Evolutionary conservation across 331 rosid species (phyloP), one percentile per base, ranked within the genome.

Genomic region (Dryas integrifolia): DNA sequence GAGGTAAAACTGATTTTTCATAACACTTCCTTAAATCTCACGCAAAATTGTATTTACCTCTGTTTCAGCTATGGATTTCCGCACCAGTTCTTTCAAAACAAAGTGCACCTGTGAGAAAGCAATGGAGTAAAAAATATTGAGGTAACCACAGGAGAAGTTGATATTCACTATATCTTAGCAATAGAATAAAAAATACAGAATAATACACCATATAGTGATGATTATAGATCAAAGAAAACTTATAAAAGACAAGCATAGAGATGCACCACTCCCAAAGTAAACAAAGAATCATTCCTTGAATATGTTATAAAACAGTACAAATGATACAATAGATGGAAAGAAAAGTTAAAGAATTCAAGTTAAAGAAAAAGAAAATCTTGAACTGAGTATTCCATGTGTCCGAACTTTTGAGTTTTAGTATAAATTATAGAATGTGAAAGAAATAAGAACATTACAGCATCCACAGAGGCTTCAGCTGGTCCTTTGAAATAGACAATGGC

Each of bases 381-480:
- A 53, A 53, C 58, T 53, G 24, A 24, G 5, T 24, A 57, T 57
- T 57, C 62, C 62, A 10, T 57, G n/a, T 57, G 14, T 57, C 24
- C 7, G 21, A 57, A 57, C 15, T 57, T 57, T 57, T 35, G 18
- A 30, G 35, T 30, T 18, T 30, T 18, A 63, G 57, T 14, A 81
- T 48, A 49, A 41, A 24, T 11, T 7, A 41, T 40, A 44, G 47
- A 74, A 53, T 55, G 39, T 51, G 21, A 53, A 41, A 47, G 26
- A 15, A 66, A 55, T 16, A 53, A 69, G 77, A 82, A 80, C 63
- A 77, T 81, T 92, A 95, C 99, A 60, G 99, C 98, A 88, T 95
- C 99, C 71, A 95, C 98, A 11, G 99, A 92, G 77, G 99, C 99
- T 82, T 95, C 99, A 70, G 99, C 97, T 5, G 99, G 99, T 84